Evolutionary conservation across 2,329 filamentous ascomycete species (phyloP).

Genomic region (Kalaharituber pfeilii): DNA sequence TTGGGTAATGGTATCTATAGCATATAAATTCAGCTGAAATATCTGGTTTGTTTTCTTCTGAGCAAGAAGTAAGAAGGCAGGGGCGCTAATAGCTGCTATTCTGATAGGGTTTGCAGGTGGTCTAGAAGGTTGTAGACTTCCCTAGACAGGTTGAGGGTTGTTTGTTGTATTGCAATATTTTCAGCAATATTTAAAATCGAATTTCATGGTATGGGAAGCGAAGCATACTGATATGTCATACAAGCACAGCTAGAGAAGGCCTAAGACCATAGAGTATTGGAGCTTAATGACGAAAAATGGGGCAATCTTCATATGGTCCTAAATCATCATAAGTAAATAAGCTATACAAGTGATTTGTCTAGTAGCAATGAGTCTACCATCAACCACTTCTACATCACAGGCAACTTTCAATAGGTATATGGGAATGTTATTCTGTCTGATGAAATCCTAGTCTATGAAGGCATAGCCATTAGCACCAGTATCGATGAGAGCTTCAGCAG

Average conservation of each 20-base stretch:
- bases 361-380: not conserved
- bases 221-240: not conserved
- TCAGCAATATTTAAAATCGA: not conserved
- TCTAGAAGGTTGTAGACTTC: not conserved
- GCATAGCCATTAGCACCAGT: slow-evolving; percentile 5
- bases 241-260: slow-evolving; percentile 1
- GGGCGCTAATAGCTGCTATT: no score
- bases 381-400: not conserved
- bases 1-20: no score
- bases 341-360: slow-evolving; percentile 1
- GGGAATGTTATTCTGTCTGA: not conserved
- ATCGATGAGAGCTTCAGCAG: no score
- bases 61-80: not conserved
- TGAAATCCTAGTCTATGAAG: slow-evolving; percentile 6
- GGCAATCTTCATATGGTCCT: not conserved
- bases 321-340: not conserved
- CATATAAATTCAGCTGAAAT: not conserved
- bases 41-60: not conserved
- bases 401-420: not conserved
- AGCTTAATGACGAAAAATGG: slow-evolving; percentile 3
- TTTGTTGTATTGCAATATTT: not conserved
- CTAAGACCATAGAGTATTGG: slow-evolving; percentile 1
- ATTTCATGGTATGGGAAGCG: not conserved
- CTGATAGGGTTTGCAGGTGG: not conserved
- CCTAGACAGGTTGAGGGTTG: not conserved